Conservation (phyloP, 768 basidiomycete genomes). For the Collybia sordida region DNA sequence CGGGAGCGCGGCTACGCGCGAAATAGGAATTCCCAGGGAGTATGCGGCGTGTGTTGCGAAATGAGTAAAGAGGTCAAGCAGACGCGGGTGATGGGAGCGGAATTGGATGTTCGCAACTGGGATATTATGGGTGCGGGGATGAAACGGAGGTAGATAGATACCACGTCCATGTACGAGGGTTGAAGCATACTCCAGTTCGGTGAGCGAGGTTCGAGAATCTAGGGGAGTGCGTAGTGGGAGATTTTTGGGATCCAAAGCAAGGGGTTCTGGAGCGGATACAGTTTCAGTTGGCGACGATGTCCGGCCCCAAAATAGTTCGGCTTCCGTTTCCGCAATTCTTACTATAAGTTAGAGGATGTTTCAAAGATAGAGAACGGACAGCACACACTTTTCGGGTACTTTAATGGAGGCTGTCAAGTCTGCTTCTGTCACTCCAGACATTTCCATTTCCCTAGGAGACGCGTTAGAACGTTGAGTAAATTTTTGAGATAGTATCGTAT, state of each 20-base stretch:
- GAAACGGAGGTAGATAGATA: slow-evolving; percentile 50
- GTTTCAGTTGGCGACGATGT: no score
- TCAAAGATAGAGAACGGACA: no score
- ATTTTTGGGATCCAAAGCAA: slow-evolving; percentile 12
- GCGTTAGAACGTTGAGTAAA: no score
- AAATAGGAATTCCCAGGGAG: slow-evolving; percentile 80
- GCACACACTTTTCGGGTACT: no score
- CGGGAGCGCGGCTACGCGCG: slow-evolving; percentile 64
- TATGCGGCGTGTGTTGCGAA: slow-evolving; percentile 84
- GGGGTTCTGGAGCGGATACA: no score
- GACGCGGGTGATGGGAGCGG: slow-evolving; percentile 66
- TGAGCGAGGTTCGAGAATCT: slow-evolving; percentile 15
- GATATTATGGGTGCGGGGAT: slow-evolving; percentile 62
- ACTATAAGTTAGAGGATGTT: no score
- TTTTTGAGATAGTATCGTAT: no score
- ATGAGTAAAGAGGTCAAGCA: slow-evolving; percentile 78
- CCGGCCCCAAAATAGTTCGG: no score
- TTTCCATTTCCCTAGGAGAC: no score
- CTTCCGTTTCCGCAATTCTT: no score
- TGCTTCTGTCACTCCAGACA: no score
- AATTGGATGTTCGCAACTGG: slow-evolving; percentile 85
- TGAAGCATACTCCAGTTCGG: slow-evolving; percentile 50
- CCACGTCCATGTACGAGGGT: slow-evolving; percentile 63
- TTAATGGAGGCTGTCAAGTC: no score
- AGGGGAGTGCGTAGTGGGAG: slow-evolving; percentile 12